A percentile compares a stretch with the other conserved stretches of the same genome.
Evolutionary conservation across 805 yeast genomes (phyloP).

Genomic region (Starmerella etchellsii): DNA sequence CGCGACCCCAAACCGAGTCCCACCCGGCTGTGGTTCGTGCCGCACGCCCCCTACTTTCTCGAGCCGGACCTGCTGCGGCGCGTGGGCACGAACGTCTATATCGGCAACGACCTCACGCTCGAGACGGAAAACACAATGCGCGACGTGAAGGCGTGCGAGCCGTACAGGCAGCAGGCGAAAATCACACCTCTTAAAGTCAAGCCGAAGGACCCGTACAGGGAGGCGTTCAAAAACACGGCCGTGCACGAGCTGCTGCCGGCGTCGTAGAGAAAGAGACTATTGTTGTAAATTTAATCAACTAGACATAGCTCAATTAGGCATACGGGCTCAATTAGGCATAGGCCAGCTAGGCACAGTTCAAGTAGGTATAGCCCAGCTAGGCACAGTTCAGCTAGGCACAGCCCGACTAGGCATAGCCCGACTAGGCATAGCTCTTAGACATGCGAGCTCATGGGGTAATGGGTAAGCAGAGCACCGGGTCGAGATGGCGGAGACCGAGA

Average conservation of each 20-base stretch:
- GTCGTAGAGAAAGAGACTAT: too few species aligned
- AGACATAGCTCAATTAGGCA: too few species aligned
- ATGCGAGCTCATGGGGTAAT: too few species aligned
- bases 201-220: constrained; percentile 8
- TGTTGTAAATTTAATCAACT: neutral
- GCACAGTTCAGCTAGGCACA: too few species aligned
- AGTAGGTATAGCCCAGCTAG: too few species aligned
- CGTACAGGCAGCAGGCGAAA: neutral
- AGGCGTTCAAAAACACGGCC: constrained; percentile 15
- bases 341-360: too few species aligned
- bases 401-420: too few species aligned
- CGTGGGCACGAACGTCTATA: constrained; percentile 4
- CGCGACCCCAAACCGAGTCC: constrained; percentile 1
- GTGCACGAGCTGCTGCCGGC: constrained; percentile 3
- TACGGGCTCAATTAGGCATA: too few species aligned
- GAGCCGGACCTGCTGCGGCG: constrained; percentile 11
- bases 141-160: neutral
- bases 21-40: constrained; percentile 9
- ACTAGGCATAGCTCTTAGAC: too few species aligned
- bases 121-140: constrained; percentile 5
- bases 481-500: constrained; percentile 19
- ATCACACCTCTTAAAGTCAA: constrained; percentile 11
- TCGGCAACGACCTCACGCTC: constrained; percentile 11
- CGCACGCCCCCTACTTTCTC: constrained; percentile 16
- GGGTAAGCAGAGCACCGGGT: constrained; percentile 23